A percentile compares a stretch with the other conserved stretches of the same genome.
phyloP scores from a whole-genome alignment of 164 flowering plant species.

The Umbellularia californica region DNA sequence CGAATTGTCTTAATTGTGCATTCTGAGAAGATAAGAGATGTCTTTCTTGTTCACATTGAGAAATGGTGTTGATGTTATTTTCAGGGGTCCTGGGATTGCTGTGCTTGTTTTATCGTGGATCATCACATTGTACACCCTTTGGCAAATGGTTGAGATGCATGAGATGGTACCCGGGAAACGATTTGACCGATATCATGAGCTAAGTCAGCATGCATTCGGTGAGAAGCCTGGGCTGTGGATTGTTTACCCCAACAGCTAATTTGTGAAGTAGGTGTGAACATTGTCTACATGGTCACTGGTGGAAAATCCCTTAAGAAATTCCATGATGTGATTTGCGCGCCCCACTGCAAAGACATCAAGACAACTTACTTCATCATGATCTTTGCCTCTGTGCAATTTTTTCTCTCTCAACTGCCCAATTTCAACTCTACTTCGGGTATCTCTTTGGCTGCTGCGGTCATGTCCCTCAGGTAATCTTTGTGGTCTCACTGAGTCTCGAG shows the following conservation, averaged over 20 bases:
- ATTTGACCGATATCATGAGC: constrained; percentile 54
- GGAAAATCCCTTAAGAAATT: constrained; percentile 56
- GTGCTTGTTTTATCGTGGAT: constrained; percentile 39
- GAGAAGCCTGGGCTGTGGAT: constrained; percentile 50
- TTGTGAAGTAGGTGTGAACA: constrained; percentile 49
- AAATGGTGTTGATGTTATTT: background rate
- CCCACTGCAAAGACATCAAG: constrained; percentile 35
- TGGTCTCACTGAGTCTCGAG: background rate
- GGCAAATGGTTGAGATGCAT: constrained; percentile 70
- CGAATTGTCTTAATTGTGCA: too few relatives aligned
- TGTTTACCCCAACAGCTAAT: constrained; percentile 53
- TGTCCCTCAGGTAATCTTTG: constrained; percentile 55
- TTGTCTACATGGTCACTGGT: constrained; percentile 67
- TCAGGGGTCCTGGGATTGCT: constrained; percentile 23
- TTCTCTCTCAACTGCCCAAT: constrained; percentile 58
- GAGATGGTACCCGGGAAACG: constrained; percentile 60
- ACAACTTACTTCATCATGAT: constrained; percentile 60
- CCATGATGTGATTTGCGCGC: constrained; percentile 31
- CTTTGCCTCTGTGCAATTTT: constrained; percentile 49
- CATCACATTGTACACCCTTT: constrained; percentile 46
- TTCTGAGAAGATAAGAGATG: too few relatives aligned
- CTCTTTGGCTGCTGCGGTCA: constrained; percentile 63
- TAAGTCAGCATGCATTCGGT: constrained; percentile 61
- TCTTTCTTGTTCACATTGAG: too few relatives aligned
- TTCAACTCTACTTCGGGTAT: constrained; percentile 54